Evolutionary conservation across 1,139 yeast species (phyloP).

Genomic region (Lodderomyces jiufengensis): DNA sequence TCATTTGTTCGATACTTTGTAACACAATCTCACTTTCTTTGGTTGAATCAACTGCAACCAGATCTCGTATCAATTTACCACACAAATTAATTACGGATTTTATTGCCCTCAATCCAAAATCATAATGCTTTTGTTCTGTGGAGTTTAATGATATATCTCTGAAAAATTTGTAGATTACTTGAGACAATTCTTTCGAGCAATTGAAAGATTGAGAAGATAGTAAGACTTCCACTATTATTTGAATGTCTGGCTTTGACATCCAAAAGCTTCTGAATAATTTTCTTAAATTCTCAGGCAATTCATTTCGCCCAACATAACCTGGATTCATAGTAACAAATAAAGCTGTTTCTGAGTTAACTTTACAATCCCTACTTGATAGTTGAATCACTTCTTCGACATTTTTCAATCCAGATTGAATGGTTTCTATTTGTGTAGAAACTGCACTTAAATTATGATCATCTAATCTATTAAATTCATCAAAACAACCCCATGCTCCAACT

Average conservation of each 20-base stretch:
- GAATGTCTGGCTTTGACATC: constrained; percentile 71
- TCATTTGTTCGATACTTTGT: constrained; percentile 54
- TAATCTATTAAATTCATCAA: constrained; percentile 90
- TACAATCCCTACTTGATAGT: constrained; percentile 46
- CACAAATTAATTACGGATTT: constrained; percentile 63
- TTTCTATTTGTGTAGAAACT: constrained; percentile 76
- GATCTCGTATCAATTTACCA: constrained; percentile 44
- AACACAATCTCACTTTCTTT: constrained; percentile 33
- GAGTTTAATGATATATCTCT: constrained; percentile 31
- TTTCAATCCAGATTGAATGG: constrained; percentile 55
- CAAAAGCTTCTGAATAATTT: constrained; percentile 74
- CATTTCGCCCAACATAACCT: constrained; percentile 77
- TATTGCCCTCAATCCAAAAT: constrained; percentile 82
- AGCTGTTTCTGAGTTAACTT: constrained; percentile 56
- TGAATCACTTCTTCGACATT: constrained; percentile 27
- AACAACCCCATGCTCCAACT: constrained; percentile 94
- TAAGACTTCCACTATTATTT: constrained; percentile 66
- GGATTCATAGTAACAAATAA: constrained; percentile 93
- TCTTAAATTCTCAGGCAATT: constrained; percentile 82
- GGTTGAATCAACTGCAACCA: too few relatives aligned
- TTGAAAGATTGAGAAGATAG: constrained; percentile 71
- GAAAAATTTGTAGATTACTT: constrained; percentile 56
- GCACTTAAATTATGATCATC: constrained; percentile 75
- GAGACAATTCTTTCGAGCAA: constrained; percentile 46
- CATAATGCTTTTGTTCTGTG: constrained; percentile 71